Evolutionary conservation across 352 stramenopile species (phyloP).

Genomic region (Phytophthora pini): DNA sequence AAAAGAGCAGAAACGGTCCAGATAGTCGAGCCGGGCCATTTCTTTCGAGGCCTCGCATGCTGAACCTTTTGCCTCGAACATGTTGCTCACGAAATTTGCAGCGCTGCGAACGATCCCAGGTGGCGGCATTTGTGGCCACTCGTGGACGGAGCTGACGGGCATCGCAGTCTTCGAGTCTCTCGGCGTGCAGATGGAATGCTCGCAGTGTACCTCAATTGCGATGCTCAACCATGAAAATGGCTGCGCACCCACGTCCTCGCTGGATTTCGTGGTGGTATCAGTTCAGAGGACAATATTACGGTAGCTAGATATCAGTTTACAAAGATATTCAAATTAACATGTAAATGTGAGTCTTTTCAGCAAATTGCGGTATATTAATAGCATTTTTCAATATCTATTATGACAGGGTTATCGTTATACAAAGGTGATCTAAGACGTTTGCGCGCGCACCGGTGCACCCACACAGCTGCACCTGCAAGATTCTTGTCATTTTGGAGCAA

Average conservation of each 20-base stretch:
- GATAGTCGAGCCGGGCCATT: conserved; percentile 6
- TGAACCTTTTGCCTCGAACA: conserved; percentile 10
- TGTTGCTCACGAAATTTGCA: conserved; percentile 7
- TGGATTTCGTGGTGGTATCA: conserved; percentile 17
- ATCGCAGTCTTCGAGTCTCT: no score
- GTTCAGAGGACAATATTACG: no score
- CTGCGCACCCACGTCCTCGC: conserved; percentile 17
- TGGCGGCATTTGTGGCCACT: neutral
- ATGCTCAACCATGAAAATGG: neutral
- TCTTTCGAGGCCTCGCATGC: conserved; percentile 16
- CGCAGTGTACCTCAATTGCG: no score
- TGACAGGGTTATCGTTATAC: neutral
- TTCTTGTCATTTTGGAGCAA: neutral
- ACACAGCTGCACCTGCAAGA: no score
- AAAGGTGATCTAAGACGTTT: neutral
- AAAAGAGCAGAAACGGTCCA: conserved; percentile 3
- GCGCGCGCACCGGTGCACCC: no score
- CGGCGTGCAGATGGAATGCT: no score
- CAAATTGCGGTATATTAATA: no score
- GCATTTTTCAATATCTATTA: no score
- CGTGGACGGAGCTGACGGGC: no score
- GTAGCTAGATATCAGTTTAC: no score
- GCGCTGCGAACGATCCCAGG: neutral
- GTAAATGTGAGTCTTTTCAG: no score
- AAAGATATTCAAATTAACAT: no score